Conservation (phyloP, 2,329 filamentous ascomycete genomes). For the Alternaria hordeiaustralica region DNA sequence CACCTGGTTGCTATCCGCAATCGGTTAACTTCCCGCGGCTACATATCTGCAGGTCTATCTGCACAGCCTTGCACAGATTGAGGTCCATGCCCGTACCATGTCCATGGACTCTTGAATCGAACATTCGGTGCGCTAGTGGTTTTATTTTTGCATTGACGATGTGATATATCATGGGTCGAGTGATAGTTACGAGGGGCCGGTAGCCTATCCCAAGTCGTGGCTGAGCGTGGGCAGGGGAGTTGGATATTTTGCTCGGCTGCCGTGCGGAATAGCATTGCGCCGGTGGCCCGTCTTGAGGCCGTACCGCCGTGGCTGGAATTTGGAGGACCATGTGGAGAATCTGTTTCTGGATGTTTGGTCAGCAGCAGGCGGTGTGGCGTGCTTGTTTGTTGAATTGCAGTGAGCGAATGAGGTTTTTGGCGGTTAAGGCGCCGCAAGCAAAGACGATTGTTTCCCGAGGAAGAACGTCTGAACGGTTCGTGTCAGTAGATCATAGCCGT, state of each 20-base stretch:
- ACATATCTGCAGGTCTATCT: conserved; percentile 19
- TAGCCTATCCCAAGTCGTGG: conserved; percentile 1
- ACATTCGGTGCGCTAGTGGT: conserved; percentile 17
- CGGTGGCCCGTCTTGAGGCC: conserved; percentile 1
- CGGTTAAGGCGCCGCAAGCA: conserved; percentile 6
- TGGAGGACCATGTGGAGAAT: neutral
- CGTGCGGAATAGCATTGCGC: conserved; percentile 8
- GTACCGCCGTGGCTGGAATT: neutral
- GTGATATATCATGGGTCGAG: neutral
- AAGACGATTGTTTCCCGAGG: neutral
- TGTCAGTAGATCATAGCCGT: neutral
- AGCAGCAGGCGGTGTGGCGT: conserved; percentile 22
- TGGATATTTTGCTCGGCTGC: neutral
- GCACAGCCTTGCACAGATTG: conserved; percentile 16
- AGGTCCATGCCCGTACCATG: conserved; percentile 14
- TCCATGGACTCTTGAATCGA: conserved; percentile 12
- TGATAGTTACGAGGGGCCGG: neutral
- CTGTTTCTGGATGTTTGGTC: neutral
- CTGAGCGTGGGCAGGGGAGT: neutral
- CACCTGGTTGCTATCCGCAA: conserved; percentile 8
- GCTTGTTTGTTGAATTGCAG: conserved; percentile 4
- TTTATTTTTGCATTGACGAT: conserved; percentile 1
- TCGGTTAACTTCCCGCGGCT: conserved; percentile 19
- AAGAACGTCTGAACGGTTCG: neutral
- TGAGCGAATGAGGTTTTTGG: conserved; percentile 2